Conservation (phyloP, 2,329 filamentous ascomycete species). For the Fusarium guadeloupense region DNA sequence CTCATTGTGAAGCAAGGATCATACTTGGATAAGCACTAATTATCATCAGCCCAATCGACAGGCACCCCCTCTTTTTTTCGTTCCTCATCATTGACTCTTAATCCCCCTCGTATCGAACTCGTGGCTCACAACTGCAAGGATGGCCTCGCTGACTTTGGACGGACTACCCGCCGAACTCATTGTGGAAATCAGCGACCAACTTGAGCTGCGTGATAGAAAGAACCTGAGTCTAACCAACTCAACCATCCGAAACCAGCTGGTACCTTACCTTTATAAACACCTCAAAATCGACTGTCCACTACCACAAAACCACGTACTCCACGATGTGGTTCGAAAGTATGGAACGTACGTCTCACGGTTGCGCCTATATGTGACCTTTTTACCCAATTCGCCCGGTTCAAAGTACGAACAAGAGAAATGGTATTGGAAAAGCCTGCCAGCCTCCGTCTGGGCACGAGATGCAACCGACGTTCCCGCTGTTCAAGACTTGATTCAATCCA, state of each 20-base stretch:
- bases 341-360: neutral
- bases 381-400: neutral
- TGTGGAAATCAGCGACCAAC: neutral
- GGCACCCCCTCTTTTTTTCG: no score
- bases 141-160: no score
- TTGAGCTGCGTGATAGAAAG: neutral
- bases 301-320: neutral
- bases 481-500: neutral
- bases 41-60: no score
- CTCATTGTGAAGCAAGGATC: no score
- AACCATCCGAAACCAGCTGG: neutral
- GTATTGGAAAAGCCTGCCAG: neutral
- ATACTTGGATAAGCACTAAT: no score
- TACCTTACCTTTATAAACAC: neutral
- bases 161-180: no score
- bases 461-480: neutral
- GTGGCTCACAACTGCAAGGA: no score
- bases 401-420: neutral
- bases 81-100: no score
- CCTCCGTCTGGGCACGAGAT: slow-evolving; percentile 16
- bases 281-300: slow-evolving; percentile 10
- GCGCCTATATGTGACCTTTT: neutral
- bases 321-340: neutral
- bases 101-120: no score
- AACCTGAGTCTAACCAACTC: slow-evolving; percentile 1